Base-by-base conservation (phyloP, 352 stramenopile genomes). In the Globisporangium carolinianum region DNA sequence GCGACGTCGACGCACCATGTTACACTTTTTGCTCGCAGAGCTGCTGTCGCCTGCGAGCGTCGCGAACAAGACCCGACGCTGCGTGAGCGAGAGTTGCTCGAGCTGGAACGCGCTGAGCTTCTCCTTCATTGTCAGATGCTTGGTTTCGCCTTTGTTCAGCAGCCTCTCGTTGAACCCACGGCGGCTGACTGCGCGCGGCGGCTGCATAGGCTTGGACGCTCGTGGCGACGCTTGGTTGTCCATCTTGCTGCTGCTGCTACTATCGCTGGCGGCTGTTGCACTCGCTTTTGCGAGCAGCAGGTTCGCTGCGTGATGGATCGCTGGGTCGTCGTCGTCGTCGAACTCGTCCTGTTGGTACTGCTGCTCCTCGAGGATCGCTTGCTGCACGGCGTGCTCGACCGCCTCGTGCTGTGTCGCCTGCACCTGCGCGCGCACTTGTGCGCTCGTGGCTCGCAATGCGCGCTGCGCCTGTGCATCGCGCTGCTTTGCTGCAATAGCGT, bases 71-170 rank as follows among this genome's bases (percentile, higher is more conserved):
- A 89, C 65, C 5, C 81, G 78, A 24, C 68, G 57, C 55, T 91
- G 78, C 4, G 75, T 86, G 42, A 76, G 51, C 55, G 81, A 76
- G 39, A 91, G 62, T 53, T 87, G 75, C 12, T 76, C 50, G 48
- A 74, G 70, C 63, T 91, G 80, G 65, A 84, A 89, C 14, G 62
- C 57, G 47, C 75, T 87, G 9, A 91, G 63, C 47, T 79, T 68
- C 46, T 89, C 71, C 12, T 83, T 73, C 57, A 86, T 71, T 6
- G 76, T 71, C 45, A 70, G 68, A 1, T 58, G 54, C 47, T 74
- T 74, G 6, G 55, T 62, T 24, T 60, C 65, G 18, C 64, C 62
- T 32, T 68, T 72, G 53, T 54, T 65, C 9, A 60, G 46, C 7
- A 72, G 57, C 1, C 38, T 72, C 49, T 5, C 66, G 66, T 76